Evolutionary conservation across 2,329 filamentous ascomycete species (phyloP), one percentile per base, ranked within the genome.

Genomic region (Apiospora kogelbergensis): DNA sequence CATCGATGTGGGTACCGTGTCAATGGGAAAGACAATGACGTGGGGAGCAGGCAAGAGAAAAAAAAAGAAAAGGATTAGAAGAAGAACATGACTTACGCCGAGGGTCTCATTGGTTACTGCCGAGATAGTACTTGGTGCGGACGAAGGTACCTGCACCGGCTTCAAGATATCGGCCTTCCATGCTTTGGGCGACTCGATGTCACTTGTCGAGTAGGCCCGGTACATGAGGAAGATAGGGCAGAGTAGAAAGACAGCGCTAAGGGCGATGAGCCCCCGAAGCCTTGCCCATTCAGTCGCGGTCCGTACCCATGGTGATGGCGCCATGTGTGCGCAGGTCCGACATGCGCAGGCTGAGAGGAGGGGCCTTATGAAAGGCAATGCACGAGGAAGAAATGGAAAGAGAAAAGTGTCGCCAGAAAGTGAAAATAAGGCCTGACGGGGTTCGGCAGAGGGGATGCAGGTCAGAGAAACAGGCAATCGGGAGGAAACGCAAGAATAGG

Each of bases 21-120:
- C 15, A 30, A 30, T 13, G 15, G 53, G n/a, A 60, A 30, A 30
- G 6, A 13, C 40, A 15, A 42, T 42, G 40, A 42, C 53, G 53
- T 30, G 30, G 41, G 15, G 10, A 30, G 37, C 20, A 24, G 24
- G 10, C 20, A 20, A 65, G 3, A 20, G 7, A 17, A 24, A 5
- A 22, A 20, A 24, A 7, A n/a, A 3, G 37, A 11, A 13, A 5
- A 3, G 4, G 37, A 6, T n/a, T n/a, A n/a, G n/a, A 13, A 20
- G 40, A 11, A 3, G 10, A n/a, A 48, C 26, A 64, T 41, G 1
- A 41, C 65, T 66, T 66, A 66, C 65, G 11, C 65, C 65, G 26
- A 66, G 65, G n/a, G 65, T 66, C 15, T 17, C 42, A 15, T 66
- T 66, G n/a, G 65, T 65, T 20, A 44, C 63, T 20, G 63, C 63